These are phyloP conservation scores for Chamaecyparis obtusa DNA, from an alignment of 75 land plant species.

Conservation along the genomic window DNA sequence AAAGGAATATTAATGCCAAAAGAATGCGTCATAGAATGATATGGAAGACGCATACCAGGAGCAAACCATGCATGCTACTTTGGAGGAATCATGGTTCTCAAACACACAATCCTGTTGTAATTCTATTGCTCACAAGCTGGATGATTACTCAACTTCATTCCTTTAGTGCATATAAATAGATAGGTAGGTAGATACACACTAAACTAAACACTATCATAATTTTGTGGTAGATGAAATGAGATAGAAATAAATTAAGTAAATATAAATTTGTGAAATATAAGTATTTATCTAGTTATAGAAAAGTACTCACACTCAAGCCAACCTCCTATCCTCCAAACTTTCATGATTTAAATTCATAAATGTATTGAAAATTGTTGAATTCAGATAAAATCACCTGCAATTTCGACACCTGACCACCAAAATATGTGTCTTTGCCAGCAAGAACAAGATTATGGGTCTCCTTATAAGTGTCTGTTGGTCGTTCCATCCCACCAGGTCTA, in stretches of 20 bases:
- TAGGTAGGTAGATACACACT: neutral
- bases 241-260: neutral
- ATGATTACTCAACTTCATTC: neutral
- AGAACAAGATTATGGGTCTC: conserved; percentile 85
- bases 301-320: neutral
- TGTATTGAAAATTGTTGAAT: neutral
- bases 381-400: conserved; percentile 62
- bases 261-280: neutral
- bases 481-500: conserved; percentile 97
- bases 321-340: neutral
- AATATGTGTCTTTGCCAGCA: conserved; percentile 59
- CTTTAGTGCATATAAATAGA: neutral
- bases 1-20: neutral
- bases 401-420: conserved; percentile 91
- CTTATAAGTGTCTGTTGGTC: conserved; percentile 92
- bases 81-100: neutral
- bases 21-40: neutral
- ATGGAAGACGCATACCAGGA: neutral
- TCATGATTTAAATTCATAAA: neutral
- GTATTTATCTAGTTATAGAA: neutral
- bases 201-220: neutral
- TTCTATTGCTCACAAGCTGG: neutral
- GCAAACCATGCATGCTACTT: neutral
- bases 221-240: neutral
- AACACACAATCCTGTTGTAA: too few species aligned